A percentile compares a stretch with the other conserved stretches of the same genome.
phyloP scores from a whole-genome alignment of 192 early-diverging fungal genomes.

The Jimgerdemannia flammicorona region DNA sequence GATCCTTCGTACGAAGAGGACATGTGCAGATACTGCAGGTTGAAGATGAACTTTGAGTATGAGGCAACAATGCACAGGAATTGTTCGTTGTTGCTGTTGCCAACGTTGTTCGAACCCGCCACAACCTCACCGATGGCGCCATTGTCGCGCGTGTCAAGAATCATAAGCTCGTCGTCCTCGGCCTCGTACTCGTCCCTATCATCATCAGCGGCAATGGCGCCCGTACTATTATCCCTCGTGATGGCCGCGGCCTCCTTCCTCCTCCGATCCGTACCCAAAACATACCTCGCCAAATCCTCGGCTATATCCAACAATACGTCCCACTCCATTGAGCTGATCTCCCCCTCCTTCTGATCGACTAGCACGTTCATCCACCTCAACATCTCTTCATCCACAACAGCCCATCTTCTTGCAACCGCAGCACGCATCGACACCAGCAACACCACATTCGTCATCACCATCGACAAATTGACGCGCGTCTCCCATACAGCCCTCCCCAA shows the following conservation, averaged over 20 bases:
- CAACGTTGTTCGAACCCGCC: background rate
- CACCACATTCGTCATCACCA: constrained; percentile 21
- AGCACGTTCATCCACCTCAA: constrained; percentile 7
- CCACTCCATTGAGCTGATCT: constrained; percentile 23
- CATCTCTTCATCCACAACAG: constrained; percentile 15
- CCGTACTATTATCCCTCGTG: background rate
- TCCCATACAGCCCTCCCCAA: constrained; percentile 58
- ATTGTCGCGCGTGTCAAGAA: background rate
- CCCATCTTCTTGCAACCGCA: constrained; percentile 12
- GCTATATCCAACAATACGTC: constrained; percentile 31
- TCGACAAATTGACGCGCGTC: background rate
- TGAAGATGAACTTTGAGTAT: constrained; percentile 25
- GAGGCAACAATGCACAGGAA: constrained; percentile 12
- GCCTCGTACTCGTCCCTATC: background rate
- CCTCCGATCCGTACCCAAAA: background rate
- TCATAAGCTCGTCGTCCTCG: background rate
- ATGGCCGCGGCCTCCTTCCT: background rate
- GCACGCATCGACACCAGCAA: constrained; percentile 24
- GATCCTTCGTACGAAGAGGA: constrained; percentile 26
- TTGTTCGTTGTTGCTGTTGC: background rate
- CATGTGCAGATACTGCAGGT: constrained; percentile 21
- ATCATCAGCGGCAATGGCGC: background rate
- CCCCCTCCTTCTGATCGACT: constrained; percentile 11
- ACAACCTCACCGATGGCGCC: background rate
- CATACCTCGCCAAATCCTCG: constrained; percentile 1